phyloP scores from a whole-genome alignment of 139 green algal species.

The Volvox reticuliferus region DNA sequence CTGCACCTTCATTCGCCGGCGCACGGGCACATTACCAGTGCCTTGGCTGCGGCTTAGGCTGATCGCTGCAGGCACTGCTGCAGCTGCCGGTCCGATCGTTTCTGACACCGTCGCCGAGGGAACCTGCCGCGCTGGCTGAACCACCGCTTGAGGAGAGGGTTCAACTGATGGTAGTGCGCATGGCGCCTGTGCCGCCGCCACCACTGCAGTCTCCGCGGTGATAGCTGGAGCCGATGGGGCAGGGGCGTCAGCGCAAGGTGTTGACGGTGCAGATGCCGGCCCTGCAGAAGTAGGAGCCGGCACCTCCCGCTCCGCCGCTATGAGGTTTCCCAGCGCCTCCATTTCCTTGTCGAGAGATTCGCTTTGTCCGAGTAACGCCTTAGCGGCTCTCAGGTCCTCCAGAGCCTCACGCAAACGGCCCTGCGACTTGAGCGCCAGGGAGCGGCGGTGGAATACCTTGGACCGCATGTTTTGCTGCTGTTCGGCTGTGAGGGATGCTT shows the following conservation, averaged over 20 bases:
- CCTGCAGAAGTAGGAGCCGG: not conserved
- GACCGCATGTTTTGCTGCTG: not conserved
- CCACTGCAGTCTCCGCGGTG: not conserved
- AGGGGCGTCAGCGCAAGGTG: not conserved
- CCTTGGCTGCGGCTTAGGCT: not conserved
- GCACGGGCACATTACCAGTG: not conserved
- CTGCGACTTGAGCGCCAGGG: conserved; percentile 32
- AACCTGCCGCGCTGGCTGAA: not conserved
- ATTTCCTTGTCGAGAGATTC: conserved; percentile 19
- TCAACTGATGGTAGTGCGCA: too few relatives aligned
- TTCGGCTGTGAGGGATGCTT: not conserved
- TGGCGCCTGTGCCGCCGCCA: too few relatives aligned
- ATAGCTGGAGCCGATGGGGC: too few relatives aligned
- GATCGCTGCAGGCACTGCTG: not conserved
- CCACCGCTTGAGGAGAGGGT: not conserved
- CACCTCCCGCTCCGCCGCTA: not conserved
- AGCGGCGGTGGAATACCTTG: conserved; percentile 52
- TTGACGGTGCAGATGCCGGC: not conserved
- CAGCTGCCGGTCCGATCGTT: not conserved
- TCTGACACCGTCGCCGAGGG: not conserved
- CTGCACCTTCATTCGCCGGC: not conserved
- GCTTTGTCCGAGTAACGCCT: not conserved
- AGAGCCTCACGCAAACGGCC: conserved; percentile 47
- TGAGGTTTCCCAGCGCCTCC: not conserved
- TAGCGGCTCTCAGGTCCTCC: conserved; percentile 30